Percentiles rank a stretch among this genome's conserved stretches.
These are phyloP conservation scores for Skeletonema menzelii DNA, from an alignment of 108 stramenopile species.

Conservation along the genomic window DNA sequence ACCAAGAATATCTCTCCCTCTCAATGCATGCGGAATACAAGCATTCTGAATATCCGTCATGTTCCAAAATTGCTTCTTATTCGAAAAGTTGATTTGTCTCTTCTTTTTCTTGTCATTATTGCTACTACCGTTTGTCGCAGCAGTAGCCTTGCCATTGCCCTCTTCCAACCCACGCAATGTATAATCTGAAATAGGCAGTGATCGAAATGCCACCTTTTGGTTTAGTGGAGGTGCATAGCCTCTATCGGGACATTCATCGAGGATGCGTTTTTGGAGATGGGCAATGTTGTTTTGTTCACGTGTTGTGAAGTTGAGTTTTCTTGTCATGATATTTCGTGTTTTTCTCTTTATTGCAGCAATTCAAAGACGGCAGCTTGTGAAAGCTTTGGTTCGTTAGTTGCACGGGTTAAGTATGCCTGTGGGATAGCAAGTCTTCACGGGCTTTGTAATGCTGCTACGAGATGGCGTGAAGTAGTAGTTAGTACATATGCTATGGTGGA, in stretches of 20 bases:
- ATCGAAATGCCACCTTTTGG: constrained; percentile 78
- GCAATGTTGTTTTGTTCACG: constrained; percentile 23
- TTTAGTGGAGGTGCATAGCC: constrained; percentile 67
- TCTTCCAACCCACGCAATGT: constrained; percentile 78
- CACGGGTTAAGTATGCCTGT: too few relatives aligned
- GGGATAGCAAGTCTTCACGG: background rate
- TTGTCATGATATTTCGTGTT: background rate
- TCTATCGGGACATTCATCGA: constrained; percentile 64
- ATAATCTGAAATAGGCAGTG: constrained; percentile 65
- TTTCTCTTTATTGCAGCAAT: background rate
- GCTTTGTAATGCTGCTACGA: background rate
- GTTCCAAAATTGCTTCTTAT: constrained; percentile 69
- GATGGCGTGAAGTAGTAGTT: too few relatives aligned
- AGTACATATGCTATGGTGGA: too few relatives aligned
- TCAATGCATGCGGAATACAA: constrained; percentile 92
- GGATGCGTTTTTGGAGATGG: constrained; percentile 51
- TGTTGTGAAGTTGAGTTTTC: background rate
- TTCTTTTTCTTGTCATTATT: constrained; percentile 30
- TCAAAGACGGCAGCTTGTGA: background rate
- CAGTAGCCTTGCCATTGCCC: constrained; percentile 22
- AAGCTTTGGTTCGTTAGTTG: background rate
- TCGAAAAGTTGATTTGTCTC: constrained; percentile 10
- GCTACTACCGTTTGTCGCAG: background rate
- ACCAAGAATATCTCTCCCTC: constrained; percentile 91
- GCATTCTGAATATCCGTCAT: constrained; percentile 94